A percentile compares a stretch with the other conserved stretches of the same genome.
These are phyloP conservation scores for Scolecobasidium constrictum DNA, from an alignment of 2,329 filamentous ascomycete genomes.

Conservation along the genomic window DNA sequence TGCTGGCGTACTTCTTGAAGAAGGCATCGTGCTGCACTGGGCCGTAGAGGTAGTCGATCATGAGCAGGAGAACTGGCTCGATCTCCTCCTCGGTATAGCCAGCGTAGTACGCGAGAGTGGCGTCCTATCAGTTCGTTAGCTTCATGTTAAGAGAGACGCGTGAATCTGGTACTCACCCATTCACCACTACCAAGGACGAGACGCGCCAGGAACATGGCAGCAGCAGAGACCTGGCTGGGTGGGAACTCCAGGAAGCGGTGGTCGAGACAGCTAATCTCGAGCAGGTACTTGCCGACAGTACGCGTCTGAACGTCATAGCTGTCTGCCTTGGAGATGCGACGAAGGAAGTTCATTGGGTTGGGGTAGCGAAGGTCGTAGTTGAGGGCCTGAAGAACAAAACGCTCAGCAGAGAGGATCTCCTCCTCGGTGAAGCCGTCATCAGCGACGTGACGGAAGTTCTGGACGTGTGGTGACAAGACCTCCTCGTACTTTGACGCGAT, in stretches of 20 bases:
- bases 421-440: conserved; percentile 93
- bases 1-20: conserved; percentile 99
- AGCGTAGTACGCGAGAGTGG: conserved; percentile 78
- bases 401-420: conserved; percentile 94
- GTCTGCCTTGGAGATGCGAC: conserved; percentile 97
- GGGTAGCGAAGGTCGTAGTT: conserved; percentile 98
- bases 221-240: conserved; percentile 82
- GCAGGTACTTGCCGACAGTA: conserved; percentile 92
- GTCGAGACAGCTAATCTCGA: conserved; percentile 93
- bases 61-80: conserved; percentile 79
- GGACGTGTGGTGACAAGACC: conserved; percentile 89
- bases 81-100: conserved; percentile 92
- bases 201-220: conserved; percentile 88
- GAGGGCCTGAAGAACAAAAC: conserved; percentile 80
- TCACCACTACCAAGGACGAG: conserved; percentile 81
- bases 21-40: conserved; percentile 93
- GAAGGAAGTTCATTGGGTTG: conserved; percentile 99
- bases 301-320: conserved; percentile 98
- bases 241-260: conserved; percentile 86
- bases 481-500: conserved; percentile 99
- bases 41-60: conserved; percentile 91
- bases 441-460: conserved; percentile 93
- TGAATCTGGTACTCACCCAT: conserved; percentile 70
- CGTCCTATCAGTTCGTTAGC: conserved; percentile 38
- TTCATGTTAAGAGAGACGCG: conserved; percentile 7